A percentile compares a stretch with the other conserved stretches of the same genome.
These are phyloP conservation scores for Polyporus tsugae DNA, from an alignment of 1,284 basidiomycete genomes.

Conservation along the genomic window DNA sequence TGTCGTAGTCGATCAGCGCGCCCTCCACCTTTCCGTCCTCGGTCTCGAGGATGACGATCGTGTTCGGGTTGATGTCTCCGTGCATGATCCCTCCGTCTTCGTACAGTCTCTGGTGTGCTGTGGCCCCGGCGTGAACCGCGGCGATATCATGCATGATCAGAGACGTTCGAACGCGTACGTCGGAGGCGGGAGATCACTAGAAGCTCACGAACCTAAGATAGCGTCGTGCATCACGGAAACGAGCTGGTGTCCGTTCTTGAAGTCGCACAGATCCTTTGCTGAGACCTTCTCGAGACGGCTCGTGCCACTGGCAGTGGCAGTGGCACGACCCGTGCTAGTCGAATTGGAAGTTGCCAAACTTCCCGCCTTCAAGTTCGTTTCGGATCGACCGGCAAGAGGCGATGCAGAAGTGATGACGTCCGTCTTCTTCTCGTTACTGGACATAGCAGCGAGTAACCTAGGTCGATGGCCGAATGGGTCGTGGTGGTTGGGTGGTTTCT, in stretches of 20 bases:
- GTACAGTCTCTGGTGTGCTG: conserved; percentile 13
- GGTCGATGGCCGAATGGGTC: too few relatives aligned
- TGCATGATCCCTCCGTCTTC: conserved; percentile 11
- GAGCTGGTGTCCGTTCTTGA: neutral
- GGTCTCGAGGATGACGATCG: conserved; percentile 19
- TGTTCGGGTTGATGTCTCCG: conserved; percentile 23
- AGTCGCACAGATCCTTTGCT: neutral
- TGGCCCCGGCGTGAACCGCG: neutral
- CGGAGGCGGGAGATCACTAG: too few relatives aligned
- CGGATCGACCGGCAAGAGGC: too few relatives aligned
- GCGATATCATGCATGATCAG: too few relatives aligned
- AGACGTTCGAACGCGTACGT: too few relatives aligned
- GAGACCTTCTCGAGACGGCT: conserved; percentile 1
- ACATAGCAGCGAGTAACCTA: too few relatives aligned
- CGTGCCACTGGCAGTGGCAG: neutral
- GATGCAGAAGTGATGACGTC: too few relatives aligned
- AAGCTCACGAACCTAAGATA: neutral
- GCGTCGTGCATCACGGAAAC: neutral
- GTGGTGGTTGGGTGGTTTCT: too few relatives aligned
- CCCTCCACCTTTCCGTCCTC: conserved; percentile 9
- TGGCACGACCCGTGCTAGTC: too few relatives aligned
- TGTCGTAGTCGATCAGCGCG: conserved; percentile 19
- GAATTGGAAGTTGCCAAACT: too few relatives aligned
- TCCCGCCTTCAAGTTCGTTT: too few relatives aligned
- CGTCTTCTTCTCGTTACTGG: too few relatives aligned